Percentiles rank a stretch among this genome's conserved stretches.
phyloP scores from a whole-genome alignment of 1,139 yeast genomes.

The Candida sanyaensis region DNA sequence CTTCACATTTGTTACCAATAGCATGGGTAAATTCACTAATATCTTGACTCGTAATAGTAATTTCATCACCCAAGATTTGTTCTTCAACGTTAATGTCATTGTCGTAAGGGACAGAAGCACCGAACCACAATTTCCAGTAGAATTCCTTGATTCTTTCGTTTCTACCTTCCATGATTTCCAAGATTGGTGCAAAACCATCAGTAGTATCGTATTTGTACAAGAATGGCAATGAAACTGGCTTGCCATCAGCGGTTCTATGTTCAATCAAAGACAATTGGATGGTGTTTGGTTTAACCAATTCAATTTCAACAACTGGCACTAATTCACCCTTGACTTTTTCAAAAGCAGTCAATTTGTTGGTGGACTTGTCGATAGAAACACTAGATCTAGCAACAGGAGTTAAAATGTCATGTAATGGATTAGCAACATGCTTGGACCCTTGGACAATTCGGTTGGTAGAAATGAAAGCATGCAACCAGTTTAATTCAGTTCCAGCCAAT shows the following conservation, averaged over 20 bases:
- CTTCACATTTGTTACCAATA: constrained; percentile 95
- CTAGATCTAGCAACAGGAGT: constrained; percentile 68
- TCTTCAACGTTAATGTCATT: constrained; percentile 70
- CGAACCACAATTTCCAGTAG: constrained; percentile 98
- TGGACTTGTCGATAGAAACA: constrained; percentile 62
- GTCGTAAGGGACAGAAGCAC: constrained; percentile 56
- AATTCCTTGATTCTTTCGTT: constrained; percentile 91
- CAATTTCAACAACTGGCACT: constrained; percentile 68
- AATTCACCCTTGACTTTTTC: constrained; percentile 76
- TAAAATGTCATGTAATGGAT: constrained; percentile 78
- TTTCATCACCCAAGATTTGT: constrained; percentile 69
- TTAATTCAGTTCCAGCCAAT: constrained; percentile 75
- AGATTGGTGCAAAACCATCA: constrained; percentile 93
- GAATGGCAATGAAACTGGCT: constrained; percentile 75
- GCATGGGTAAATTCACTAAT: constrained; percentile 95
- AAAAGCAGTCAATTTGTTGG: constrained; percentile 62
- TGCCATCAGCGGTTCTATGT: constrained; percentile 79
- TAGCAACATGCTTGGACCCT: constrained; percentile 74
- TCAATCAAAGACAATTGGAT: constrained; percentile 81
- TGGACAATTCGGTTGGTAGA: constrained; percentile 81
- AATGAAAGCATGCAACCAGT: constrained; percentile 93
- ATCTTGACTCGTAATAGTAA: constrained; percentile 71
- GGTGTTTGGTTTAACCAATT: constrained; percentile 43
- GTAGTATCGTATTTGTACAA: constrained; percentile 77
- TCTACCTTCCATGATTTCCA: constrained; percentile 88